A percentile compares a stretch with the other conserved stretches of the same genome.
Evolutionary conservation across 208 protist genomes (phyloP).

Genomic region (Trypanosoma mega): DNA sequence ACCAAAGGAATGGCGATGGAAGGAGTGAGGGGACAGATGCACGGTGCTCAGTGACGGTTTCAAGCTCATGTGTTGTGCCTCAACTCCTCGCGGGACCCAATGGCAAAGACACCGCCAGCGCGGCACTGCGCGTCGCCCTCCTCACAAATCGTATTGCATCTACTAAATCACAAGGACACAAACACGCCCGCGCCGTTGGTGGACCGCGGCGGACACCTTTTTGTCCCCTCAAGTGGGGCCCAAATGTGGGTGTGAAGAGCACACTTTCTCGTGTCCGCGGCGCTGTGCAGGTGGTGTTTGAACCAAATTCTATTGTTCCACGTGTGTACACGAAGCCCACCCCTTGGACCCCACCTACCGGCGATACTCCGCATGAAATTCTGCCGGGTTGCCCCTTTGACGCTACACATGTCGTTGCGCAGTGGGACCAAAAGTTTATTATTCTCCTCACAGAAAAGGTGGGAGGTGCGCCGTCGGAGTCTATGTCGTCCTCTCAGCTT

Average conservation of each 20-base stretch:
- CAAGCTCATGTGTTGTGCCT: no score
- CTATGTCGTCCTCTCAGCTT: no score
- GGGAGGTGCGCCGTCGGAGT: no score
- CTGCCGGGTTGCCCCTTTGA: constrained; percentile 11
- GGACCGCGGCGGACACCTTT: constrained; percentile 18
- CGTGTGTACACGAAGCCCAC: background rate
- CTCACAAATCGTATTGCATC: constrained; percentile 5
- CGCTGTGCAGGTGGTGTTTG: constrained; percentile 1
- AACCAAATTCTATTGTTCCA: constrained; percentile 7
- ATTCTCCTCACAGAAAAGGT: constrained; percentile 11
- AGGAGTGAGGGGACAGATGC: background rate
- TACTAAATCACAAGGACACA: no score
- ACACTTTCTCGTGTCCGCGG: constrained; percentile 15
- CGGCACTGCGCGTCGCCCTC: constrained; percentile 9
- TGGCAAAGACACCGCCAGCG: no score
- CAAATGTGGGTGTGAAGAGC: background rate
- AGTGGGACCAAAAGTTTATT: constrained; percentile 29
- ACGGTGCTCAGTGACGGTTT: no score
- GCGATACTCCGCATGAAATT: no score
- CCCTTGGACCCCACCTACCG: background rate
- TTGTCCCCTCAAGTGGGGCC: constrained; percentile 9
- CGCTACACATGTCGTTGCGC: constrained; percentile 19
- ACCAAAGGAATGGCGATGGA: background rate
- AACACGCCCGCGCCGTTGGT: background rate
- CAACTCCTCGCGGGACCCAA: no score